Evolutionary conservation across 2,329 filamentous ascomycete genomes (phyloP), one percentile per base, ranked within the genome.

Genomic region (Lecanoromycetidae sp.): DNA sequence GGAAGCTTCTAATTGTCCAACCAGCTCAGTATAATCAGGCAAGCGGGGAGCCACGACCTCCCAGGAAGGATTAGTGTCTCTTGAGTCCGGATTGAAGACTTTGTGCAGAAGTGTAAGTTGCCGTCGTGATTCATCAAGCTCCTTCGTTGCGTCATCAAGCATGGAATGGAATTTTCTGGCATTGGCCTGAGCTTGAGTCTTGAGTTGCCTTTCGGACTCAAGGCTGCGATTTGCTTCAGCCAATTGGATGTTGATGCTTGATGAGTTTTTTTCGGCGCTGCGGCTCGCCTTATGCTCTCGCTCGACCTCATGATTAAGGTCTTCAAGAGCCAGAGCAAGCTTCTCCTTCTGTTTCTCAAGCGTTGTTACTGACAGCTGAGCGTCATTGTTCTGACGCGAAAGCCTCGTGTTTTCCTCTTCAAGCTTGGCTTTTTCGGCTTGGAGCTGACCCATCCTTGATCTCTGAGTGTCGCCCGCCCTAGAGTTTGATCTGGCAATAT

Each of bases 331-430:
- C 34, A 96, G 74, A 43, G 87, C 78, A 23, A 96, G 72, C 65
- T 95, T 95, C 65, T 96, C 90, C 44, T 91, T 84, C 63, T 91
- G 87, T 70, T 96, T 96, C 62, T 95, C 87, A 6, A 95, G 68
- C 1, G 85, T 84, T 0, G 84, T 84, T 54, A 94, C 79, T 4
- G 79, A 79, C 20, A 95, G 66, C 57, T 95, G 90, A 5, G 84
- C 75, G 55, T 95, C 88, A 48, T 84, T 87, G 10, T 95, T 73
- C 60, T 95, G 86, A 57, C 86, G 84, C 60, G 83, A 78, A 13
- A 95, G 73, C 56, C 82, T 84, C 61, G 77, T 76, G 59, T 84
- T 87, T 44, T 90, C 82, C 55, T 94, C 87, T 50, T 95, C 88
- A 0, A 84, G 65, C 57, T 82, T 86, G 1, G 75, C 64, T 66